A percentile compares a stretch with the other conserved stretches of the same genome.
phyloP scores from a whole-genome alignment of 2,329 filamentous ascomycete genomes.

The Parastagonospora nodorum region DNA sequence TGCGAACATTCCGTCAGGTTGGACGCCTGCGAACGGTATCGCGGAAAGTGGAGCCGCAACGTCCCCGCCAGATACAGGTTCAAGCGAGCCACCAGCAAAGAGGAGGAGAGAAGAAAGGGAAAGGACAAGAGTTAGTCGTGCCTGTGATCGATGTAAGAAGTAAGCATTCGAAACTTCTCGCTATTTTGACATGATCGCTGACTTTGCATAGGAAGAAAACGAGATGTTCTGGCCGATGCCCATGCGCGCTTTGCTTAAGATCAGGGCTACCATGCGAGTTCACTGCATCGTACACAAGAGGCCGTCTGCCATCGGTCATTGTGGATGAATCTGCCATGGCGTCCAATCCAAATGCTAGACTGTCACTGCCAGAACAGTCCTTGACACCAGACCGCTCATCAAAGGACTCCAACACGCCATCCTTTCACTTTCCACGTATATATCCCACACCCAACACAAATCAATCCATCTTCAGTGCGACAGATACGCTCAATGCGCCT shows the following conservation, averaged over 20 bases:
- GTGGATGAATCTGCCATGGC: slow-evolving; percentile 38
- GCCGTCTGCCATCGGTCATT: slow-evolving; percentile 50
- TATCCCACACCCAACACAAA: slow-evolving; percentile 22
- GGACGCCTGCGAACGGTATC: slow-evolving; percentile 19
- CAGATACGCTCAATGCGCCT: slow-evolving; percentile 17
- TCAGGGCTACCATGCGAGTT: slow-evolving; percentile 53
- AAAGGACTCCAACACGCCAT: slow-evolving; percentile 16
- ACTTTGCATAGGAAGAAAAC: slow-evolving; percentile 40
- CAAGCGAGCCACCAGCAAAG: slow-evolving; percentile 35
- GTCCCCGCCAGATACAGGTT: slow-evolving; percentile 19
- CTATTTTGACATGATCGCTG: not conserved
- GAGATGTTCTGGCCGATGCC: slow-evolving; percentile 43
- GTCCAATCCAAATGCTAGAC: slow-evolving; percentile 17
- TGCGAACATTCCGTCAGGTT: not conserved
- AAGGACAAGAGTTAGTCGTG: slow-evolving; percentile 52
- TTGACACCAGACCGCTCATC: slow-evolving; percentile 12
- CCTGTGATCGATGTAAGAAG: slow-evolving; percentile 57
- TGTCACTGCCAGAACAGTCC: slow-evolving; percentile 17
- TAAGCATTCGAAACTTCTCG: slow-evolving; percentile 25
- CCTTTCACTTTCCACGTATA: slow-evolving; percentile 24
- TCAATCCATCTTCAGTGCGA: slow-evolving; percentile 16
- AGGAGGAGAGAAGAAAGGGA: slow-evolving; percentile 43
- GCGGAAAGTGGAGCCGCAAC: slow-evolving; percentile 13
- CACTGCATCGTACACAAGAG: slow-evolving; percentile 56
- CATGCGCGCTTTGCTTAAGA: slow-evolving; percentile 40